These are phyloP conservation scores for Ogataea pignaliae DNA, from an alignment of 805 yeast species.

Conservation along the genomic window DNA sequence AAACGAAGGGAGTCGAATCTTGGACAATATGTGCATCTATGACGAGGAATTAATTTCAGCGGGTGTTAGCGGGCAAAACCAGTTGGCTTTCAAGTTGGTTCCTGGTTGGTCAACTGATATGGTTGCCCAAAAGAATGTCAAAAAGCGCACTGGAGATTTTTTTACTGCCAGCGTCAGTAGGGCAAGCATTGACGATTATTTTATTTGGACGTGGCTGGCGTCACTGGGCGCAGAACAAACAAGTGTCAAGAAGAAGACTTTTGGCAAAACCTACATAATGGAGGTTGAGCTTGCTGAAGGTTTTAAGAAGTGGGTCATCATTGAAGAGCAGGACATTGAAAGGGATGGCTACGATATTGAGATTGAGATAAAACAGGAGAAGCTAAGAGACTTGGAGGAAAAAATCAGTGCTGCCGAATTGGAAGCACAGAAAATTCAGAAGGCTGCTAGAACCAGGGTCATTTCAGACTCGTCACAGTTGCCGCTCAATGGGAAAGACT, in stretches of 20 bases:
- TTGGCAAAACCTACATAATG: conserved; percentile 78
- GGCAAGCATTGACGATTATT: conserved; percentile 78
- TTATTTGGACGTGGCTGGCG: conserved; percentile 88
- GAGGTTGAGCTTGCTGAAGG: conserved; percentile 77
- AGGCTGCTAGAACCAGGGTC: conserved; percentile 12
- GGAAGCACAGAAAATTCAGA: conserved; percentile 20
- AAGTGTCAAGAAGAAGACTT: conserved; percentile 54
- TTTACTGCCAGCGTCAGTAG: conserved; percentile 48
- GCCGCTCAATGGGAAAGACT: not conserved
- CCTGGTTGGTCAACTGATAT: conserved; percentile 35
- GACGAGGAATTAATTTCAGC: conserved; percentile 34
- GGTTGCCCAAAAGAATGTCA: conserved; percentile 21
- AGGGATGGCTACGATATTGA: conserved; percentile 33
- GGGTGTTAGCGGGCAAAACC: conserved; percentile 31
- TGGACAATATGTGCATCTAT: conserved; percentile 33
- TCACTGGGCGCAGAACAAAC: conserved; percentile 73
- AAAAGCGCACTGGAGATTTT: conserved; percentile 24
- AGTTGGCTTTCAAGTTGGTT: conserved; percentile 24
- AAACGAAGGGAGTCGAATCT: conserved; percentile 62
- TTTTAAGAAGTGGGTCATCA: conserved; percentile 71
- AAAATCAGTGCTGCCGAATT: conserved; percentile 25
- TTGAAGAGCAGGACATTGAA: conserved; percentile 59
- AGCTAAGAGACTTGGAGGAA: conserved; percentile 25
- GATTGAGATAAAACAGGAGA: conserved; percentile 30
- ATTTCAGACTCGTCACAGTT: conserved; percentile 4